These are phyloP conservation scores for Neostapfia colusana DNA, from an alignment of 176 grass and related monocot species.

Conservation along the genomic window DNA sequence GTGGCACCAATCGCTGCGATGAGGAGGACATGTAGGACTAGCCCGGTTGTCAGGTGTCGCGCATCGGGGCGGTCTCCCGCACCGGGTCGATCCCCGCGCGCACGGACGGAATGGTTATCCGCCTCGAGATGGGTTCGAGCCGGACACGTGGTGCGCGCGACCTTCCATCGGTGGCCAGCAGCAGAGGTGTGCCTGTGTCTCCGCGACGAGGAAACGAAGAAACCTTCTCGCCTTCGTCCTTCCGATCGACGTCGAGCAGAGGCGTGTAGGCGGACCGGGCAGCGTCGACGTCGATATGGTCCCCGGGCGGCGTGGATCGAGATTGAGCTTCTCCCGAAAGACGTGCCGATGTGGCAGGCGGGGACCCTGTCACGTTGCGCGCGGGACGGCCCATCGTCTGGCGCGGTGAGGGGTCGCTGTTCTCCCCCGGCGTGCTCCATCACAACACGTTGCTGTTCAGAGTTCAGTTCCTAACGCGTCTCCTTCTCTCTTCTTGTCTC, in stretches of 20 bases:
- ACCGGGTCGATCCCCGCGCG: neutral
- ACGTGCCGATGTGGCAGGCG: conserved; percentile 32
- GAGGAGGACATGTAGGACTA: neutral
- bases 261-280: neutral
- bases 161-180: neutral
- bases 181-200: neutral
- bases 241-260: no score
- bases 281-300: neutral
- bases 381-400: no score
- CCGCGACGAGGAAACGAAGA: neutral
- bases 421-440: no score
- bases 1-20: neutral
- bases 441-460: conserved; percentile 8
- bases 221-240: no score
- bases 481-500: neutral
- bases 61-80: neutral
- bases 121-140: neutral
- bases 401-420: neutral
- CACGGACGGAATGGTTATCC: conserved; percentile 33
- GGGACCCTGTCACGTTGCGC: conserved; percentile 20
- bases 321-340: conserved; percentile 16
- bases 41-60: conserved; percentile 24
- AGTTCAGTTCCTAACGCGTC: conserved; percentile 21
- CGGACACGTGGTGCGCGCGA: conserved; percentile 33
- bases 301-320: neutral